Percentiles rank a stretch among this genome's conserved stretches.
Evolutionary conservation across 163 green algal genomes (phyloP).

Genomic region (Chlorella variabilis): DNA sequence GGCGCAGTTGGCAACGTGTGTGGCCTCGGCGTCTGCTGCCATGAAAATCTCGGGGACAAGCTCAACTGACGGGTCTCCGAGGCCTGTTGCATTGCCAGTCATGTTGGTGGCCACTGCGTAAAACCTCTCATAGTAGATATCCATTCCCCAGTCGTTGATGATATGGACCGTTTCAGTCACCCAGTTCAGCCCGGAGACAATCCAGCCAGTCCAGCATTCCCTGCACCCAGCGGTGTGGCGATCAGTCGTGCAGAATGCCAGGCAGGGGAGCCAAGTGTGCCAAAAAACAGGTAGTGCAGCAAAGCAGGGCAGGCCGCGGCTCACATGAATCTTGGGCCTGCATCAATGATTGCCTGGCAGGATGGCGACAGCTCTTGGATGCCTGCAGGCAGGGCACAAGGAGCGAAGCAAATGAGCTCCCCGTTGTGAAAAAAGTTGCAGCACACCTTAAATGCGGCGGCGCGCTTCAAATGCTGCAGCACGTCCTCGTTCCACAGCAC

Average conservation of each 20-base stretch:
- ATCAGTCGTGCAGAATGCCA: too few species aligned
- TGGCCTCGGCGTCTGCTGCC: background rate
- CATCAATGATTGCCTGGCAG: background rate
- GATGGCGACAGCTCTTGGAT: background rate
- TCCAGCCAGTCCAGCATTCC: constrained; percentile 6
- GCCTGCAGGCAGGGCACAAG: background rate
- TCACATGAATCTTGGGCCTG: constrained; percentile 1
- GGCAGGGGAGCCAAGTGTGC: background rate
- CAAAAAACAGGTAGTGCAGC: background rate
- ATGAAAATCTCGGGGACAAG: too few species aligned
- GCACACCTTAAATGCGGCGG: too few species aligned
- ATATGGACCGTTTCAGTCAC: background rate
- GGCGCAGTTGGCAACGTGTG: background rate
- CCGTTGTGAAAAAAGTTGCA: too few species aligned
- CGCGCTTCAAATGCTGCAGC: too few species aligned
- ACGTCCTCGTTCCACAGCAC: too few species aligned
- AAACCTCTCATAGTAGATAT: background rate
- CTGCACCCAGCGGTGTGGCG: background rate
- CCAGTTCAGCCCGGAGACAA: constrained; percentile 5
- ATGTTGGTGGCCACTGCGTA: background rate
- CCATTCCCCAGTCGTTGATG: background rate
- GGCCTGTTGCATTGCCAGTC: background rate
- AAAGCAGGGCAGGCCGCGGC: background rate
- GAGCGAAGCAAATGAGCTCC: too few species aligned
- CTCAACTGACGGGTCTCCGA: background rate